Evolutionary conservation across 2,329 filamentous ascomycete species (phyloP).

Genomic region (Acephala macrosclerotiorum): DNA sequence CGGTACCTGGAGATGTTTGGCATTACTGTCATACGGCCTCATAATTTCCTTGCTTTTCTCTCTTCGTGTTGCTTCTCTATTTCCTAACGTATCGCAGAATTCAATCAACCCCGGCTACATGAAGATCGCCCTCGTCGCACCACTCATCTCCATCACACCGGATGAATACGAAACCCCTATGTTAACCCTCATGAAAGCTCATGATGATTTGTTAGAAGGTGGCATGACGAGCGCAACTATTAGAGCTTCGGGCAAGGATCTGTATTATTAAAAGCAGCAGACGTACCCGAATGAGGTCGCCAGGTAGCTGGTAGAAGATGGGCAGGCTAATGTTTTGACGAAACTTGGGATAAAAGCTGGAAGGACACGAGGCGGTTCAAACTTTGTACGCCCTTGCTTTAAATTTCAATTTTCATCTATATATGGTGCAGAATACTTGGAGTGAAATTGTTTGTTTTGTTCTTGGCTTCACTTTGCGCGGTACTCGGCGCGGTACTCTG

Average conservation of each 20-base stretch:
- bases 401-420: background rate
- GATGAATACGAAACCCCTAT: background rate
- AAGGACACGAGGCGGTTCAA: too few species aligned
- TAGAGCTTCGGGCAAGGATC: background rate
- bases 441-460: too few species aligned
- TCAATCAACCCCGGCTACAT: background rate
- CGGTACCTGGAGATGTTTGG: background rate
- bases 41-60: background rate
- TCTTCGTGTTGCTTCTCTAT: too few species aligned
- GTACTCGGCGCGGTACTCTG: too few species aligned
- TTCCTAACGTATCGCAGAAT: background rate
- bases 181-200: background rate
- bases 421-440: background rate
- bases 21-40: background rate
- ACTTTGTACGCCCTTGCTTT: background rate
- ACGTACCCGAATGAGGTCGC: constrained; percentile 5
- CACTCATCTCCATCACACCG: background rate
- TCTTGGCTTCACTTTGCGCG: too few species aligned
- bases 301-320: background rate
- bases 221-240: background rate
- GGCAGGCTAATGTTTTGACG: background rate
- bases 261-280: background rate
- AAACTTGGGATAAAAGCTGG: background rate
- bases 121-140: background rate
- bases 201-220: background rate